These are phyloP conservation scores for Curvularia verruculosa DNA, from an alignment of 2,329 filamentous ascomycete genomes.

Conservation along the genomic window DNA sequence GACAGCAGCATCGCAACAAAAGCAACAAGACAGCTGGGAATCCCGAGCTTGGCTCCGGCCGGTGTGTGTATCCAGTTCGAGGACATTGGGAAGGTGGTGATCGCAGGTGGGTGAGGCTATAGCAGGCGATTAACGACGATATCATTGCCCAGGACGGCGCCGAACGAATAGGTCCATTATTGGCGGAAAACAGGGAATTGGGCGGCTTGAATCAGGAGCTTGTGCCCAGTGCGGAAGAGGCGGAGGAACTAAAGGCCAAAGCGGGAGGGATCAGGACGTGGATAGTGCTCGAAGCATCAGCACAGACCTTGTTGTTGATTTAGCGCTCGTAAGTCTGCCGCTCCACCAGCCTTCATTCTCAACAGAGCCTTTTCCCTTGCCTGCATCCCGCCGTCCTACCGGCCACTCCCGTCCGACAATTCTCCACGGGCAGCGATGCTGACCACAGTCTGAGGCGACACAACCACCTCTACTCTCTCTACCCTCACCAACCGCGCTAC, in stretches of 20 bases:
- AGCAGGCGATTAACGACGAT: not conserved
- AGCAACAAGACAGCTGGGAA: constrained; percentile 16
- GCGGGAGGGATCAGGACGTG: constrained; percentile 20
- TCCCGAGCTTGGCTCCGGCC: constrained; percentile 1
- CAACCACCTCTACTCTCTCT: not conserved
- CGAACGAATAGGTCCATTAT: not conserved
- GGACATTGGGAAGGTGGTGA: not conserved
- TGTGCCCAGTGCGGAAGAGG: constrained; percentile 19
- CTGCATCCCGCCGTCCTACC: constrained; percentile 12
- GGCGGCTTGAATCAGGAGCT: constrained; percentile 8
- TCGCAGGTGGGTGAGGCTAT: not conserved
- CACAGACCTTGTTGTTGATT: constrained; percentile 6
- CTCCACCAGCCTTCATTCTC: constrained; percentile 32
- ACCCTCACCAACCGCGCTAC: not conserved
- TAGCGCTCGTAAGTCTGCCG: constrained; percentile 16
- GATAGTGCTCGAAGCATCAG: constrained; percentile 13
- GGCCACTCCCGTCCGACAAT: constrained; percentile 21
- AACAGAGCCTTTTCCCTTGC: constrained; percentile 24
- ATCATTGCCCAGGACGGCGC: not conserved
- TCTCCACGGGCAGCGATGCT: constrained; percentile 28
- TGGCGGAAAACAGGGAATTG: constrained; percentile 9
- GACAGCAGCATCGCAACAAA: constrained; percentile 19
- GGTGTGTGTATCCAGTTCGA: constrained; percentile 1
- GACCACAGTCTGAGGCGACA: constrained; percentile 26
- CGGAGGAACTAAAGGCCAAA: constrained; percentile 26